phyloP scores from a whole-genome alignment of 202 grass and related monocot species.

The Zoysia matrella region DNA sequence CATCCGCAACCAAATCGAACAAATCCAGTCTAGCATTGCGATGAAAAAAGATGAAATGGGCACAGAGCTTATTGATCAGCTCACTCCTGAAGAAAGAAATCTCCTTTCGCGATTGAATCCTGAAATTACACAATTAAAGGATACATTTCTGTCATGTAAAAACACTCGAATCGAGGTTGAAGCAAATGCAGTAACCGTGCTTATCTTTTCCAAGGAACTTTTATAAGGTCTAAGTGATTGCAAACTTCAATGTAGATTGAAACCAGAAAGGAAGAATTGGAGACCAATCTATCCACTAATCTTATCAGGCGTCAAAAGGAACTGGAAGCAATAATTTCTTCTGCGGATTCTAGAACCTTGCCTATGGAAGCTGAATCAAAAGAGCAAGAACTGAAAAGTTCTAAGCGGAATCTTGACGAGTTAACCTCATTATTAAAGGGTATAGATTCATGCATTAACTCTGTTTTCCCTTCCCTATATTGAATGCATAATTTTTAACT shows the following conservation, averaged over 20 bases:
- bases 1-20: conserved; percentile 92
- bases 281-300: conserved; percentile 96
- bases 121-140: conserved; percentile 96
- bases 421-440: conserved; percentile 79
- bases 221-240: conserved; percentile 34
- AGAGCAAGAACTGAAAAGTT: conserved; percentile 73
- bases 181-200: conserved; percentile 27
- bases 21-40: conserved; percentile 88
- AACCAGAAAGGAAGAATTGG: conserved; percentile 94
- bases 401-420: conserved; percentile 79
- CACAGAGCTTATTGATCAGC: conserved; percentile 97
- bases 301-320: conserved; percentile 92
- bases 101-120: conserved; percentile 94
- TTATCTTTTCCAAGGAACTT: conserved; percentile 19
- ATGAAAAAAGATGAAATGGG: conserved; percentile 99
- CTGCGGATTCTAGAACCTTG: conserved; percentile 84
- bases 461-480: conserved; percentile 1
- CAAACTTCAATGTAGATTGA: conserved; percentile 71
- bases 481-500: conserved; percentile 26
- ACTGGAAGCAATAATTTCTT: conserved; percentile 87
- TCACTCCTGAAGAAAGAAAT: conserved; percentile 84
- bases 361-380: conserved; percentile 72
- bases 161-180: conserved; percentile 85
- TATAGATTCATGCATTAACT: conserved; percentile 36
- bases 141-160: conserved; percentile 84